Base-by-base conservation (phyloP, 257 asterid species). In the Salvia hispanica region DNA sequence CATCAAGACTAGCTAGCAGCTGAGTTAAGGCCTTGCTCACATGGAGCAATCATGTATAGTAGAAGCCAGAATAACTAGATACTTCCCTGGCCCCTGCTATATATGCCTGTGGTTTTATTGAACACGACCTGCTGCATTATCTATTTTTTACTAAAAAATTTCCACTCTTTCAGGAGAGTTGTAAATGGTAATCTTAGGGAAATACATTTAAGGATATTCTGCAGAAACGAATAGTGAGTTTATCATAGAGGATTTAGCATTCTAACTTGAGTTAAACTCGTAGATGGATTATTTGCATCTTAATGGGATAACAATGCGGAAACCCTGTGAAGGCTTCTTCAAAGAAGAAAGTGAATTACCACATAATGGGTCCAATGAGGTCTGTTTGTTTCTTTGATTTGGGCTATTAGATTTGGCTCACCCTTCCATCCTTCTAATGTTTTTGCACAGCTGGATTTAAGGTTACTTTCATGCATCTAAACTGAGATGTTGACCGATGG, bases 241-340 rank as follows among this genome's bases (percentile, higher is more conserved):
- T 85, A 74, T 78, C 86, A 13, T 70, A 75, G 64, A 82, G 92
- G 81, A 78, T 82, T 66, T 78, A 77, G 80, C 76, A 66, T 92
- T 86, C 95, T 93, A 87, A 93, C 99, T 85, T 85, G 93, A 86
- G 79, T 88, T 88, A 95, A 85, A 88, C 88, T 86, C 96, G 95
- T 93, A 86, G 97, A 93, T 93, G 96, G 96, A 77, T 86, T 84
- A 70, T 84, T 84, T 86, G 92, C 96, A 80, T 86, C 91, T 82
- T 84, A 90, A 85, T 87, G 95, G 96, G 89, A 84, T 90, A 90
- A 88, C 85, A 78, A 80, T 85, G 95, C 84, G 92, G 96, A 88
- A 88, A 85, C 85, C 83, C 83, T 84, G 79, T 83, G 88, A 87
- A 85, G 95, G 87, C 87, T 81, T 85, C 84, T 83, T 81, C 90